Evolutionary conservation across 805 yeast genomes (phyloP).

Genomic region (Yamadazyma olivae): DNA sequence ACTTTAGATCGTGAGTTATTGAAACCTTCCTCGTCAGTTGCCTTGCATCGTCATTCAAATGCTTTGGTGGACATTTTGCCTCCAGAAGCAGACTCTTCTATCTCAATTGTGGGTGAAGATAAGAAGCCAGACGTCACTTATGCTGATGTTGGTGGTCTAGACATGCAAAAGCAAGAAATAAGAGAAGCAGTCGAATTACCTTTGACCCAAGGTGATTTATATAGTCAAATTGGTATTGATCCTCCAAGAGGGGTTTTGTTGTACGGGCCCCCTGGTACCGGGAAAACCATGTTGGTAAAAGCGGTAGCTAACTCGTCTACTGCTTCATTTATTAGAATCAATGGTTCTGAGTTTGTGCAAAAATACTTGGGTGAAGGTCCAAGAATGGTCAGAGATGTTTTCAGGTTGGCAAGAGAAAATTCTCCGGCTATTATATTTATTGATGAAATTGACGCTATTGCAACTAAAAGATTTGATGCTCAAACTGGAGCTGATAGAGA

Average conservation of each 20-base stretch:
- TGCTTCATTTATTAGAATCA: slow-evolving; percentile 93
- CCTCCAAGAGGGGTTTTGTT: slow-evolving; percentile 97
- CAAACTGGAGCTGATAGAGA: slow-evolving; percentile 99
- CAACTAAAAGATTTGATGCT: slow-evolving; percentile 98
- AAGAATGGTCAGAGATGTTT: slow-evolving; percentile 98
- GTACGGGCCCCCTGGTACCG: slow-evolving; percentile 99
- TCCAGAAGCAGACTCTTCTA: slow-evolving; percentile 97
- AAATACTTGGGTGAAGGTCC: slow-evolving; percentile 99
- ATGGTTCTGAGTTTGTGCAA: slow-evolving; percentile 97
- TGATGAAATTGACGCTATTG: slow-evolving; percentile 98
- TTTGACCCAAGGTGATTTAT: slow-evolving; percentile 89
- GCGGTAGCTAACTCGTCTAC: slow-evolving; percentile 97
- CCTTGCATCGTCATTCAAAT: slow-evolving; percentile 96
- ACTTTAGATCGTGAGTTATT: slow-evolving; percentile 92
- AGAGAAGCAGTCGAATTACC: slow-evolving; percentile 98
- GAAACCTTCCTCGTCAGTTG: slow-evolving; percentile 94
- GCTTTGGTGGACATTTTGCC: slow-evolving; percentile 96
- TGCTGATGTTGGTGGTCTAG: slow-evolving; percentile 98
- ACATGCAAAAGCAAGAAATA: slow-evolving; percentile 98
- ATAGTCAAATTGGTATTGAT: slow-evolving; percentile 96
- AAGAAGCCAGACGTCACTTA: slow-evolving; percentile 92
- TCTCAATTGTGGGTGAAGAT: slow-evolving; percentile 90
- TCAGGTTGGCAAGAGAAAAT: slow-evolving; percentile 94
- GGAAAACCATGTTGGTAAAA: slow-evolving; percentile 97
- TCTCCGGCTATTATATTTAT: slow-evolving; percentile 96